Conservation (phyloP, 2,329 filamentous ascomycete species). For the Neofusicoccum cordaticola region DNA sequence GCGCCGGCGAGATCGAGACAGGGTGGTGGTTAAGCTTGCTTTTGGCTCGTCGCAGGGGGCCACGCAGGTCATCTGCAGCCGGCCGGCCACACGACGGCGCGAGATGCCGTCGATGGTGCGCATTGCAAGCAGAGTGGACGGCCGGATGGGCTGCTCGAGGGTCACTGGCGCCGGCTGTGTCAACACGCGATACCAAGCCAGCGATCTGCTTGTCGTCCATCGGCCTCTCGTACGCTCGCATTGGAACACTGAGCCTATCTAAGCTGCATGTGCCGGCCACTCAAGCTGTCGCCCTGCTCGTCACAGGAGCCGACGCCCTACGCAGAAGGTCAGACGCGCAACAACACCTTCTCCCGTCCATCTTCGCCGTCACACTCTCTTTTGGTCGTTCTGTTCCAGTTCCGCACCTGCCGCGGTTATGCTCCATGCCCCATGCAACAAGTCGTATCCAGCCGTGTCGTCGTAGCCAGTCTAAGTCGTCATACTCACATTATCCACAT, state of each 20-base stretch:
- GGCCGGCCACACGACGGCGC: not conserved
- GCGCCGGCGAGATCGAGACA: no score
- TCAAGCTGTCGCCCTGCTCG: not conserved
- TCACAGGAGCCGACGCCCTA: not conserved
- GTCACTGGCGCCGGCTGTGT: not conserved
- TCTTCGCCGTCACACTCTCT: not conserved
- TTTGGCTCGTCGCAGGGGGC: no score
- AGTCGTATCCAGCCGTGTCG: not conserved
- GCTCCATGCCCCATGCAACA: not conserved
- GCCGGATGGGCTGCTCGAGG: not conserved
- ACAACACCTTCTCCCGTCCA: not conserved
- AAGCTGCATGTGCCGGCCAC: not conserved
- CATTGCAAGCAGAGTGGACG: no score
- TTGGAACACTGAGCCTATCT: not conserved
- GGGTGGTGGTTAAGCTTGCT: no score
- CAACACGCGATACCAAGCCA: not conserved
- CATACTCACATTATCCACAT: not conserved
- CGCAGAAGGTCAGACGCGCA: not conserved
- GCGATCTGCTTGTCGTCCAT: not conserved
- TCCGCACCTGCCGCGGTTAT: no score
- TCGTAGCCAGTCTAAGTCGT: not conserved
- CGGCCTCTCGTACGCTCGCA: not conserved
- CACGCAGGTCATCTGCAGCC: no score
- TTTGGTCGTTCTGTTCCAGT: not conserved
- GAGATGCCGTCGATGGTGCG: not conserved